Evolutionary conservation across 108 stramenopile species (phyloP), one percentile per base, ranked within the genome.

Genomic region (Skeletonema costatum): DNA sequence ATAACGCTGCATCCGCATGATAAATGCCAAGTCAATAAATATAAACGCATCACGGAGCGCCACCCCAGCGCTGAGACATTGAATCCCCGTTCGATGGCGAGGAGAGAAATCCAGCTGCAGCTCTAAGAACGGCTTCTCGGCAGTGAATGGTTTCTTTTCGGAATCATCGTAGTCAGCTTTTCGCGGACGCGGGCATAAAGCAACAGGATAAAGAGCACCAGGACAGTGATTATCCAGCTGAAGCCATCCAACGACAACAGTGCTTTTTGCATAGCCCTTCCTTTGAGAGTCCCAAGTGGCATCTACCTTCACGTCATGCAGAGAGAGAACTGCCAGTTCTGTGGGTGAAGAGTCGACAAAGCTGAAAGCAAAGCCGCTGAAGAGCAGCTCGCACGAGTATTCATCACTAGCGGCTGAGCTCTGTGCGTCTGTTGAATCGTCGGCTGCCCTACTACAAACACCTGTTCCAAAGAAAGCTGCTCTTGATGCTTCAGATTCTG

Each of bases 171-270:
- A 48, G 38, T 12, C 70, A 62, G 17, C 62, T 32, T 62, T 61
- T 19, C n/a, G 33, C 9, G 21, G 33, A 65, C 65, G 41, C 21
- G 90, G 89, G 42, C 77, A 60, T 4, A 94, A 41, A 5, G 93
- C 93, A 5, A 94, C 91, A 60, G 90, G 90, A 67, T 83, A 94
- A 19, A 90, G 83, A 38, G 90, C 80, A 70, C 82, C 89, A 1
- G 93, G 90, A 11, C 88, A 65, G 60, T 91, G 89, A 70, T 94
- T 94, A 68, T 94, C 93, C 10, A 94, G 50, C 77, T 94, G 93
- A 32, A 92, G 56, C 87, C 86, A 88, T 12, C 84, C 87, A 53
- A 94, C 76, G 10, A 86, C 81, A 0, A 90, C 19, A 12, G 78
- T 64, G 50, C 76, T 38, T 10, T 83, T 74, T 35, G 89, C 82